phyloP scores from a whole-genome alignment of 257 asterid genomes.

The Petunia axillaris region DNA sequence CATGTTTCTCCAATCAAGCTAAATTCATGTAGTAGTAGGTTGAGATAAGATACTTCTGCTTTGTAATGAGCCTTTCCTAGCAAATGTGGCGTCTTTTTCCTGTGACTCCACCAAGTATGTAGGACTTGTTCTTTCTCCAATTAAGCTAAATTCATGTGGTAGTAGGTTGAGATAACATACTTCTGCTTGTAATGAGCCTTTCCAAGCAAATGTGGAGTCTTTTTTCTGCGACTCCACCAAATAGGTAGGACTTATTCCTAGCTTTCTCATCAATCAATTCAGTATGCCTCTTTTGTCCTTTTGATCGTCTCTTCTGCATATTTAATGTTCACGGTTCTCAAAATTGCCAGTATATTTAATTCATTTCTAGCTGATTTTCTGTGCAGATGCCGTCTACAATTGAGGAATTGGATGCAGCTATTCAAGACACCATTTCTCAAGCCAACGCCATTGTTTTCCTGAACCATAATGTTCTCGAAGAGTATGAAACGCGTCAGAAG shows the following conservation, averaged over 20 bases:
- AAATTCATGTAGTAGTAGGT: not conserved
- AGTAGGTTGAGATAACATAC: not conserved
- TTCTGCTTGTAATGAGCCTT: not conserved
- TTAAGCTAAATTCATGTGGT: not conserved
- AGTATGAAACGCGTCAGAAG: constrained; percentile 81
- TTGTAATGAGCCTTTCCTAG: not conserved
- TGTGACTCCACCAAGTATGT: not conserved
- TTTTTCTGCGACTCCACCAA: not conserved
- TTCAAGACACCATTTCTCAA: constrained; percentile 73
- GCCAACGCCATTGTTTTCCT: constrained; percentile 86
- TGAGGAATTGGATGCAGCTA: constrained; percentile 86
- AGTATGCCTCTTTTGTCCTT: constrained; percentile 27
- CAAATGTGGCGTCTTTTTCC: not conserved
- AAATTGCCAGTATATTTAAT: constrained; percentile 5
- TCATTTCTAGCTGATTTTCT: constrained; percentile 33
- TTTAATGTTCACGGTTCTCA: not conserved
- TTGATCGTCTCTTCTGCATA: not conserved
- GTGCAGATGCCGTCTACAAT: constrained; percentile 90
- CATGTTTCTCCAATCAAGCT: too few species aligned
- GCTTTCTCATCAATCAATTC: not conserved
- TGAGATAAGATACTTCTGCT: not conserved
- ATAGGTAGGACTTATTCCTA: not conserved
- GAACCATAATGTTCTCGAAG: constrained; percentile 80
- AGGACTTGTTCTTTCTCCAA: not conserved
- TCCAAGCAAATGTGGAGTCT: not conserved